Conservation (phyloP, 768 basidiomycete species). For the Suillus bovinus region DNA sequence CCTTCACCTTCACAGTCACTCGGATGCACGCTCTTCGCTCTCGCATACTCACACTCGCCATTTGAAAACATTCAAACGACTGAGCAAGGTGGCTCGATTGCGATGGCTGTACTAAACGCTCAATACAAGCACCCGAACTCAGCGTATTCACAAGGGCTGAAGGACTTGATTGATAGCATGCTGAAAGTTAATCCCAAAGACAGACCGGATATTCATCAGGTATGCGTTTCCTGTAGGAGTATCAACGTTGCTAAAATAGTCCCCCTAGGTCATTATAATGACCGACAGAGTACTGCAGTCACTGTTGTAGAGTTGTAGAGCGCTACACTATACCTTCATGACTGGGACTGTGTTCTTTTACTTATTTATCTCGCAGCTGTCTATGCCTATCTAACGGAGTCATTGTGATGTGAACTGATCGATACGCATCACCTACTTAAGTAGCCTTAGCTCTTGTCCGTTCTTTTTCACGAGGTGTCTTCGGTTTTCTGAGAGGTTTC, state of each 20-base stretch:
- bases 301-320: constrained; percentile 48
- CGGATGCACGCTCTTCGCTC: constrained; percentile 91
- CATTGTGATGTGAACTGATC: not conserved
- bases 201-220: constrained; percentile 85
- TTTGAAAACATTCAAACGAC: constrained; percentile 93
- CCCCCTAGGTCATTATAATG: constrained; percentile 58
- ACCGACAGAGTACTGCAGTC: constrained; percentile 66
- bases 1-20: constrained; percentile 61
- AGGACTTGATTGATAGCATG: constrained; percentile 81
- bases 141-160: constrained; percentile 83
- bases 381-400: constrained; percentile 1
- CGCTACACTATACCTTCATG: not conserved
- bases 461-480: not conserved
- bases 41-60: constrained; percentile 94
- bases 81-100: constrained; percentile 94
- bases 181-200: constrained; percentile 80
- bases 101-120: constrained; percentile 95
- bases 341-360: not conserved
- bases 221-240: constrained; percentile 31
- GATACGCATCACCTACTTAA: not conserved
- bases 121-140: constrained; percentile 88
- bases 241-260: constrained; percentile 8
- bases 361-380: constrained; percentile 1
- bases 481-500: not conserved
- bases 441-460: not conserved